Evolutionary conservation across 352 stramenopile species (phyloP), one percentile per base, ranked within the genome.

Genomic region (Globisporangium megalacanthum): DNA sequence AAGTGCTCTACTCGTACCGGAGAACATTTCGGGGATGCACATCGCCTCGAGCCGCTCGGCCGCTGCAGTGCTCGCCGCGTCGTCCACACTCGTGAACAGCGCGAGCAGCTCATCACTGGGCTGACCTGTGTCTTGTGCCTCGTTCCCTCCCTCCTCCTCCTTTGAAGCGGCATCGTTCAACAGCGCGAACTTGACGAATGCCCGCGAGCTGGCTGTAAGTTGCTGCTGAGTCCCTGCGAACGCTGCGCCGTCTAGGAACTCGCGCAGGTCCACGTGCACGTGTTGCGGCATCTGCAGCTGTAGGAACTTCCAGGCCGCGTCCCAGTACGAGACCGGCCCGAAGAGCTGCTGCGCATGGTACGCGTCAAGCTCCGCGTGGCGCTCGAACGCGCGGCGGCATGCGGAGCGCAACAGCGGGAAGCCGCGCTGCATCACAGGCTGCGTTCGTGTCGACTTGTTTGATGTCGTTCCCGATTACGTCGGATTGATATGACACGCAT

Each of bases 171-270:
- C n/a, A n/a, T n/a, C n/a, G n/a, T n/a, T n/a, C n/a, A n/a, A n/a
- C 70, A 1, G 59, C 65, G 68, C 61, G 46, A 64, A 79, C 20
- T 64, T 25, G 2, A 59, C 61, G 33, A 79, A 79, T 17, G 75
- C 64, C 14, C 64, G 56, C 22, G 70, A 76, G 48, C 76, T 79
- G 13, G 69, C 68, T 0, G 68, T 62, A 31, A 63, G 65, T 2
- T 76, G 61, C 25, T 79, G 67, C 51, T 37, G 19, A n/a, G 64
- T 54, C 5, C 59, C 48, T 1, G 72, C 69, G 35, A 54, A 60
- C 31, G 72, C 64, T 9, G 59, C 69, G 1, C 72, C 72, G 7
- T 72, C 49, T 5, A 81, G 58, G 54, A 81, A 81, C 49, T 76
- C 66, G n/a, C 52, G 29, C 55, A 78, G 53, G 49, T 81, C 66